Evolutionary conservation across 2,329 filamentous ascomycete species (phyloP), one percentile per base, ranked within the genome.

Genomic region (Dactylonectria estremocensis): DNA sequence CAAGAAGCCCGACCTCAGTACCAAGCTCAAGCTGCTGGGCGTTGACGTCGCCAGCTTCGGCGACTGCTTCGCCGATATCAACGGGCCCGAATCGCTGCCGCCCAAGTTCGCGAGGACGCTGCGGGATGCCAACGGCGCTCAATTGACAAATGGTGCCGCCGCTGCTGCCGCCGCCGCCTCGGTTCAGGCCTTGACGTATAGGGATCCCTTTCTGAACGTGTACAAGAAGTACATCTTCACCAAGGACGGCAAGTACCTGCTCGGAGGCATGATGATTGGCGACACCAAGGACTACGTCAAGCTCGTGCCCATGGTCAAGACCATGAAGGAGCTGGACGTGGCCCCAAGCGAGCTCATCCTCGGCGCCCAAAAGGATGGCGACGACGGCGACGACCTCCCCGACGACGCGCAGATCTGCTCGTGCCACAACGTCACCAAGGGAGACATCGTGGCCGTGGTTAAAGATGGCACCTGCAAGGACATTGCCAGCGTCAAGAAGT

Each of bases 241-340:
- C 0, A 84, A 91, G 77, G 95, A 97, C 77, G 95, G 95, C 28
- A 97, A 97, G 79, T 95, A 95, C 75, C 84, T 97, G 1, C 88
- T 97, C 0, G 95, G 95, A n/a, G 95, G 95, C 4, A 97, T 97
- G 94, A 97, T 97, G 94, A 96, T 97, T 68, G 95, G 95, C 45
- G 95, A 97, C 76, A 97, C 94, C 0, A 92, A 89, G 69, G 95
- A 97, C 82, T 97, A 97, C 77, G 89, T 97, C 82, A 97, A 95
- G 79, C 83, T 97, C 22, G 93, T 97, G 1, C 92, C 93, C 1
- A 90, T 97, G 86, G 94, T 96, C 61, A 97, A 95, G 83, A 91
- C 89, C 71, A 92, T 94, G 77, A 97, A 95, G 78, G 85, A 87
- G 69, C 86, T 97, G 1, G 93, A 97, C 14, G 84, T 94, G 0